phyloP scores from a whole-genome alignment of 345 rosid genomes.

The Gossypium herbaceum region DNA sequence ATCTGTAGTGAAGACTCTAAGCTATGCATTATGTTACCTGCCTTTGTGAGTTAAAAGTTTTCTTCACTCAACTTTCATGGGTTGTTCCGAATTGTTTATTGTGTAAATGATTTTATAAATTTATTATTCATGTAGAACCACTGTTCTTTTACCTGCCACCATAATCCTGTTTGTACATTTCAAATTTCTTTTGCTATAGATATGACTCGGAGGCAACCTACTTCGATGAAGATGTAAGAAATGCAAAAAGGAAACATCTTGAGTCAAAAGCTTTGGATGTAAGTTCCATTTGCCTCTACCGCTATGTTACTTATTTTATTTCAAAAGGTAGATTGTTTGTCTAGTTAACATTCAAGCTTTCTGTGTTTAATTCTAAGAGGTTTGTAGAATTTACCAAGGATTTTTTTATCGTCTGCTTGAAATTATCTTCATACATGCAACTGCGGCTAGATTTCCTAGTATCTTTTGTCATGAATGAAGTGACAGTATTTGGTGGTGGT shows the following conservation, averaged over 20 bases:
- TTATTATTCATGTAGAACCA: neutral
- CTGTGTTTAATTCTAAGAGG: neutral
- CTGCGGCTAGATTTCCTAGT: neutral
- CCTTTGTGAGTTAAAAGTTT: neutral
- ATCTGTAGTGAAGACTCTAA: neutral
- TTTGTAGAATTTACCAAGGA: neutral
- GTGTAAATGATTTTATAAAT: neutral
- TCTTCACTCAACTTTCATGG: neutral
- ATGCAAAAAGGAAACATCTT: slow-evolving; percentile 49
- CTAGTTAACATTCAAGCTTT: slow-evolving; percentile 7
- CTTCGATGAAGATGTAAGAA: slow-evolving; percentile 72
- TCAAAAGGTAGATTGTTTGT: neutral
- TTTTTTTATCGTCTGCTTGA: neutral
- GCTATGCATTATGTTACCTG: neutral
- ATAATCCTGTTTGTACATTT: slow-evolving; percentile 13
- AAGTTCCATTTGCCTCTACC: slow-evolving; percentile 16
- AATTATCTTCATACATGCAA: neutral
- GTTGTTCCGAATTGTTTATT: neutral
- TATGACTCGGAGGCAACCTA: slow-evolving; percentile 62
- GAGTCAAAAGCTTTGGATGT: slow-evolving; percentile 66
- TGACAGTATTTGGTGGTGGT: neutral
- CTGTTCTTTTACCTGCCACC: slow-evolving; percentile 6
- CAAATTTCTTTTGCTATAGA: slow-evolving; percentile 31
- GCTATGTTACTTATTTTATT: slow-evolving; percentile 3
- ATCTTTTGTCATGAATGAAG: neutral